Conservation (phyloP, 108 stramenopile genomes). For the Fistulifera pelliculosa region DNA sequence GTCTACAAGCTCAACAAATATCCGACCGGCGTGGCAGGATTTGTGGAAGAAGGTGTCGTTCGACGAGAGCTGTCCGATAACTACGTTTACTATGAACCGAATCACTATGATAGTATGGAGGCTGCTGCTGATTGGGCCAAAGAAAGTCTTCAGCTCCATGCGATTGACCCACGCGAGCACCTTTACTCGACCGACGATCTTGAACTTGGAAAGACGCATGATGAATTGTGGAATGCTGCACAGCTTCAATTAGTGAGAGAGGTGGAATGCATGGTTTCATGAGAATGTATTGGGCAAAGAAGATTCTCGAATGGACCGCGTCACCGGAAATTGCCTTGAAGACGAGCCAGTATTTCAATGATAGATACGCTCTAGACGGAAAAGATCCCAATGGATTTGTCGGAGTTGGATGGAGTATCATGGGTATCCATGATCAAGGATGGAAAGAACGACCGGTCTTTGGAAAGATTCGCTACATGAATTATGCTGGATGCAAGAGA, state of each 20-base stretch:
- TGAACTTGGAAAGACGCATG: conserved; percentile 84
- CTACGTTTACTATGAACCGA: conserved; percentile 87
- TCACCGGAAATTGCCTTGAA: conserved; percentile 78
- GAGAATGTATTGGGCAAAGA: conserved; percentile 99
- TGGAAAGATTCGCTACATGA: conserved; percentile 98
- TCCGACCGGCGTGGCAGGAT: conserved; percentile 70
- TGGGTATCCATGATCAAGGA: conserved; percentile 96
- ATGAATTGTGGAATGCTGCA: conserved; percentile 99
- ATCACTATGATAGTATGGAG: conserved; percentile 79
- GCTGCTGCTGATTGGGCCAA: conserved; percentile 91
- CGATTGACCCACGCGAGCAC: conserved; percentile 74
- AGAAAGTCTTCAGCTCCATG: conserved; percentile 80
- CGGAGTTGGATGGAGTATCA: conserved; percentile 94
- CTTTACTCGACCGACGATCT: conserved; percentile 78
- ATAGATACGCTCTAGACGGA: conserved; percentile 94
- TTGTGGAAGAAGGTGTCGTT: conserved; percentile 92
- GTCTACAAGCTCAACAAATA: conserved; percentile 64
- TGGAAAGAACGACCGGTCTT: conserved; percentile 85
- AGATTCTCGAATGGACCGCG: conserved; percentile 96
- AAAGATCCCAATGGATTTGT: conserved; percentile 97
- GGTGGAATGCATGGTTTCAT: conserved; percentile 98
- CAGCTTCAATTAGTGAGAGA: conserved; percentile 85
- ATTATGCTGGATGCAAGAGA: conserved; percentile 91
- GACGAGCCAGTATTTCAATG: conserved; percentile 91
- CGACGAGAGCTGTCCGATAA: conserved; percentile 96